Evolutionary conservation across 192 early-diverging fungal genomes (phyloP), one percentile per base, ranked within the genome.

Genomic region (Mortierella hygrophila): DNA sequence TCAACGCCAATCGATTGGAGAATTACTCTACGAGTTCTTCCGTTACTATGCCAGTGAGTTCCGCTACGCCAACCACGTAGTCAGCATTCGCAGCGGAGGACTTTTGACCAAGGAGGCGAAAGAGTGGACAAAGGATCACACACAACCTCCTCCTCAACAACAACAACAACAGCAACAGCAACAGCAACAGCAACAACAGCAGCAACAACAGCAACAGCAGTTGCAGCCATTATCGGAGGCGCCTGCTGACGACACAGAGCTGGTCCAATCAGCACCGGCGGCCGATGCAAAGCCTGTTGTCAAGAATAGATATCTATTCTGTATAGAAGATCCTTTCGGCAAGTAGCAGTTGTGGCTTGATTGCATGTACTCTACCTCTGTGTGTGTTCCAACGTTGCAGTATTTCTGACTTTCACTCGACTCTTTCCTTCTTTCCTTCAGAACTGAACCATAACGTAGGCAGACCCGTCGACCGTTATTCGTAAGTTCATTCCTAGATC

Each of bases 271-370:
- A 4, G 21, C 46, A 38, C 68, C 68, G 16, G 69, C 68, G 18
- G 9, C 29, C 9, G 83, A 85, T 35, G 7, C 37, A 37, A 84
- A 79, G 40, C 78, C 83, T 47, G 44, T 77, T 44, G 83, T 85
- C 57, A 85, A 85, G 63, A 85, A 85, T 41, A 68, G 83, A 72
- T 85, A 80, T n/a, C 57, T 85, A 6, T 85, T 85, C 57, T 85
- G 83, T 26, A 80, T 85, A 7, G 83, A 85, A n/a, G 83, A 85
- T 35, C 83, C 83, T 37, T 85, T 85, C 21, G 82, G 82, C 80
- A 85, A n/a, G 68, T 49, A 26, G 29, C 40, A 38, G 21, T 65
- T 38, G 6, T 68, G 4, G 11, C 10, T 29, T 3, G 20, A 47
- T 57, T 23, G 40, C n/a, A 20, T 35, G 0, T 40, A 21, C 35